Percentiles rank a stretch among this genome's conserved stretches.
These are phyloP conservation scores for Hymenoscyphus infarciens DNA, from an alignment of 2,329 filamentous ascomycete species.

Conservation along the genomic window DNA sequence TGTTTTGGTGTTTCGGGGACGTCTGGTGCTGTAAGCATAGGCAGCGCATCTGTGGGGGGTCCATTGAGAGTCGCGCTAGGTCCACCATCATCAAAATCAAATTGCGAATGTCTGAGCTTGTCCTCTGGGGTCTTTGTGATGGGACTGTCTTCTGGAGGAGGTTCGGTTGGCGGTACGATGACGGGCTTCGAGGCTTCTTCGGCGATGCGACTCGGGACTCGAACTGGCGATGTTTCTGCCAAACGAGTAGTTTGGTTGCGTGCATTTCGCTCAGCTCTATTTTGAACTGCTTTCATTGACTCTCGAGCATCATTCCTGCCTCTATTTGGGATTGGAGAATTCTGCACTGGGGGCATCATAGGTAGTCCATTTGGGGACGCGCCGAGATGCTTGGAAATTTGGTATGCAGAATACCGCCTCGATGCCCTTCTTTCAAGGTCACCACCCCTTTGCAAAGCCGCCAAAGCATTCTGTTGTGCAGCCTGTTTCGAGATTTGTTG, in stretches of 20 bases:
- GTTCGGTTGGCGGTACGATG: conserved; percentile 38
- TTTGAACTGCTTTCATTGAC: conserved; percentile 71
- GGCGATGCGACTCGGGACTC: conserved; percentile 56
- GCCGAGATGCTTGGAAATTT: conserved; percentile 91
- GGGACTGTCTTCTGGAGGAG: conserved; percentile 35
- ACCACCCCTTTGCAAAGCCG: conserved; percentile 84
- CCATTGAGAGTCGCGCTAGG: conserved; percentile 58
- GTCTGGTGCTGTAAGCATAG: conserved; percentile 28
- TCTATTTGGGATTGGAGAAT: conserved; percentile 78
- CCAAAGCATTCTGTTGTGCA: conserved; percentile 83
- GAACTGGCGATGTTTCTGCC: conserved; percentile 60
- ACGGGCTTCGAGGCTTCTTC: conserved; percentile 43
- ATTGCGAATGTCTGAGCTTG: conserved; percentile 39
- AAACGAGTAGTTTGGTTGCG: conserved; percentile 42
- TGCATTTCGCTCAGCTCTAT: conserved; percentile 50
- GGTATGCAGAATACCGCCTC: conserved; percentile 89
- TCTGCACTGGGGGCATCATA: conserved; percentile 80
- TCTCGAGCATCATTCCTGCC: conserved; percentile 75
- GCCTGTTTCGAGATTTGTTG: conserved; percentile 3
- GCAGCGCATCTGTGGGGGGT: conserved; percentile 50
- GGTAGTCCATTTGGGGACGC: conserved; percentile 77
- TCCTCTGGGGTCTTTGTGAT: conserved; percentile 58
- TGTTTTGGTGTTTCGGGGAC: conserved; percentile 23
- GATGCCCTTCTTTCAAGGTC: conserved; percentile 91
- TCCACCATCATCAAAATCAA: conserved; percentile 25